phyloP scores from a whole-genome alignment of 306 rosid genomes.

The Castanea sativa region DNA sequence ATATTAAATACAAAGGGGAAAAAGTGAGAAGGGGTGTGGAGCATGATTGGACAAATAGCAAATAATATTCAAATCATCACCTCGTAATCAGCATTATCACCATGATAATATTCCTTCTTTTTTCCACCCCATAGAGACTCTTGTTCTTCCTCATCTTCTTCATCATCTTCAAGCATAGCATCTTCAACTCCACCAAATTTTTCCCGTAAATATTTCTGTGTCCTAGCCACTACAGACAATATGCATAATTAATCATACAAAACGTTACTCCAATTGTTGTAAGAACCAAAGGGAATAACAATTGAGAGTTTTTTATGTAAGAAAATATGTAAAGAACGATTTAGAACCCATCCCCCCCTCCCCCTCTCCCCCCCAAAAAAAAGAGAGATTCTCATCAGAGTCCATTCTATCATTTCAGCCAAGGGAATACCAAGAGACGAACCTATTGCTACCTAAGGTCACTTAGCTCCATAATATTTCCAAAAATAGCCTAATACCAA shows the following conservation, averaged over 20 bases:
- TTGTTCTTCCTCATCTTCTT: conserved; percentile 54
- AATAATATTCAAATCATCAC: conserved; percentile 19
- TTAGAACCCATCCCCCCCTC: too few relatives aligned
- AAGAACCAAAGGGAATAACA: too few relatives aligned
- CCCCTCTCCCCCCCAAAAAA: too few relatives aligned
- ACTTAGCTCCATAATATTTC: too few relatives aligned
- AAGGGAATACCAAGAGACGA: too few relatives aligned
- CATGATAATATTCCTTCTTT: conserved; percentile 44
- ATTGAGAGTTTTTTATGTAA: too few relatives aligned
- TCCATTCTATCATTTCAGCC: too few relatives aligned
- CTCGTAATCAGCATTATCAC: conserved; percentile 79
- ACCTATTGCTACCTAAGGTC: too few relatives aligned
- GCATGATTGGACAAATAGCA: too few relatives aligned
- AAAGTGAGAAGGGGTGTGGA: neutral
- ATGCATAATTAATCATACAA: conserved; percentile 14
- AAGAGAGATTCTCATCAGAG: too few relatives aligned
- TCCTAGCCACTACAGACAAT: conserved; percentile 53
- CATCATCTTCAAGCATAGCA: conserved; percentile 51
- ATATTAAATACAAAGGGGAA: neutral
- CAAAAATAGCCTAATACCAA: too few relatives aligned
- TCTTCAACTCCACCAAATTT: conserved; percentile 60
- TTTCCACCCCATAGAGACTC: conserved; percentile 39
- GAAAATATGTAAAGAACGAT: neutral
- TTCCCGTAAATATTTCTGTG: conserved; percentile 27
- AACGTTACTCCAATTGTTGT: neutral